Conservation (phyloP, 495 filamentous ascomycete genomes). For the Penicillium turbatum region DNA sequence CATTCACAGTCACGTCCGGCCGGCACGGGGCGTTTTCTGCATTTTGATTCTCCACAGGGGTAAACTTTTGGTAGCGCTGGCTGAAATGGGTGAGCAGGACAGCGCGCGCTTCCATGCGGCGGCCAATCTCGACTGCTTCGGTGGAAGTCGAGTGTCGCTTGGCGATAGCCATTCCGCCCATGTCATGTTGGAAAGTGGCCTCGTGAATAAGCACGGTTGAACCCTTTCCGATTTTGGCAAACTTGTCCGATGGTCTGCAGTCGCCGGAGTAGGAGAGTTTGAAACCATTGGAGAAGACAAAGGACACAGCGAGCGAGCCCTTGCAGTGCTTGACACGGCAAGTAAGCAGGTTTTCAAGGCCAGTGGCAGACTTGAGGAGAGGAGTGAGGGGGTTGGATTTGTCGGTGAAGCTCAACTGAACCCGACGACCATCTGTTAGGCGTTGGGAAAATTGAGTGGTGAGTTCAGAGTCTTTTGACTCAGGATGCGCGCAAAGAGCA, state of each 20-base stretch:
- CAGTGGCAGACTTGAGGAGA: slow-evolving; percentile 39
- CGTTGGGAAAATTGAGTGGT: slow-evolving; percentile 30
- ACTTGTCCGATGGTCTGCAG: slow-evolving; percentile 69
- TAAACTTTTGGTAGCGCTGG: slow-evolving; percentile 87
- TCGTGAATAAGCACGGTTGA: slow-evolving; percentile 88
- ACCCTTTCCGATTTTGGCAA: slow-evolving; percentile 64
- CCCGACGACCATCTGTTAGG: slow-evolving; percentile 23
- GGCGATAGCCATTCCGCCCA: slow-evolving; percentile 67
- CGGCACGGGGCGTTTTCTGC: background rate
- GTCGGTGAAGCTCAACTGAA: slow-evolving; percentile 28
- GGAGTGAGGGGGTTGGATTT: slow-evolving; percentile 23
- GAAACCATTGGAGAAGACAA: slow-evolving; percentile 75
- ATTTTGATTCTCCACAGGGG: slow-evolving; percentile 18
- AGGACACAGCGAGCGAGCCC: slow-evolving; percentile 66
- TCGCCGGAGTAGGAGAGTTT: slow-evolving; percentile 92
- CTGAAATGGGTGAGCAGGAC: slow-evolving; percentile 90
- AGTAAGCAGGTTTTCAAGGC: slow-evolving; percentile 44
- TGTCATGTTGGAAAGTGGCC: slow-evolving; percentile 88
- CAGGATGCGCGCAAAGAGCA: slow-evolving; percentile 37
- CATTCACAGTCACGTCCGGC: background rate
- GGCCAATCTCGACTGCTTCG: slow-evolving; percentile 77
- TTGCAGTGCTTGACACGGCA: slow-evolving; percentile 71
- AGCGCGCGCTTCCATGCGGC: slow-evolving; percentile 67
- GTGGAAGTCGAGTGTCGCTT: slow-evolving; percentile 87
- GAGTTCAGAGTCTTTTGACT: slow-evolving; percentile 12